Evolutionary conservation across 1,139 yeast genomes (phyloP).

Genomic region (Eremothecium cymbalariae): DNA sequence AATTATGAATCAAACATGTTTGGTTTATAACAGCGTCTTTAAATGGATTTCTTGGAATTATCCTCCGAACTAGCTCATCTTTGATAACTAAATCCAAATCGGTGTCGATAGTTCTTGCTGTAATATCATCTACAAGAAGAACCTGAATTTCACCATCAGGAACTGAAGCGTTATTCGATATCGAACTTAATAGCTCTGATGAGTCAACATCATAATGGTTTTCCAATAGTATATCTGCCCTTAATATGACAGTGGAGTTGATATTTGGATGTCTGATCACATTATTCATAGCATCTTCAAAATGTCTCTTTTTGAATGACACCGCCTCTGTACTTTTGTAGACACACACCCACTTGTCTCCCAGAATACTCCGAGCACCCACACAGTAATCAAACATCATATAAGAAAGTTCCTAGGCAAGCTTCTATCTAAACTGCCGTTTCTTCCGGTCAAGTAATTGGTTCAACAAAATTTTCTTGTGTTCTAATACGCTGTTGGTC

Average conservation of each 20-base stretch:
- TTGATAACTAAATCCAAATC: slow-evolving; percentile 16
- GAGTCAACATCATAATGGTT: slow-evolving; percentile 38
- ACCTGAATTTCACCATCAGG: slow-evolving; percentile 27
- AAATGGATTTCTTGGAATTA: slow-evolving; percentile 82
- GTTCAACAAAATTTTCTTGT: too few species aligned
- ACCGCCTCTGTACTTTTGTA: slow-evolving; percentile 30
- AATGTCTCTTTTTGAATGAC: slow-evolving; percentile 42
- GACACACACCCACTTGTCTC: slow-evolving; percentile 59
- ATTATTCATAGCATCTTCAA: slow-evolving; percentile 70
- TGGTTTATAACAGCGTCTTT: slow-evolving; percentile 80
- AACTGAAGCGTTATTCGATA: slow-evolving; percentile 12
- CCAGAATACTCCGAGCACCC: slow-evolving; percentile 42
- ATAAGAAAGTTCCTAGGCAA: too few species aligned
- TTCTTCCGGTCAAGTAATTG: too few species aligned
- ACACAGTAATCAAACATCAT: slow-evolving; percentile 26
- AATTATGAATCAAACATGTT: slow-evolving; percentile 54
- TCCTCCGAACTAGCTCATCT: slow-evolving; percentile 59
- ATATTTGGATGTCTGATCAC: slow-evolving; percentile 80
- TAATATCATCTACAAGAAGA: slow-evolving; percentile 46
- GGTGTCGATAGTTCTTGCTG: slow-evolving; percentile 34
- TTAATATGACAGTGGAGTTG: slow-evolving; percentile 80
- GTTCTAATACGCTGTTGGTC: too few species aligned
- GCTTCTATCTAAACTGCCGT: too few species aligned
- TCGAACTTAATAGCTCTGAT: slow-evolving; percentile 26
- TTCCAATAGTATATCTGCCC: slow-evolving; percentile 76